Base-by-base conservation (phyloP, 2,329 filamentous ascomycete genomes). In the Fusarium nisikadoi region DNA sequence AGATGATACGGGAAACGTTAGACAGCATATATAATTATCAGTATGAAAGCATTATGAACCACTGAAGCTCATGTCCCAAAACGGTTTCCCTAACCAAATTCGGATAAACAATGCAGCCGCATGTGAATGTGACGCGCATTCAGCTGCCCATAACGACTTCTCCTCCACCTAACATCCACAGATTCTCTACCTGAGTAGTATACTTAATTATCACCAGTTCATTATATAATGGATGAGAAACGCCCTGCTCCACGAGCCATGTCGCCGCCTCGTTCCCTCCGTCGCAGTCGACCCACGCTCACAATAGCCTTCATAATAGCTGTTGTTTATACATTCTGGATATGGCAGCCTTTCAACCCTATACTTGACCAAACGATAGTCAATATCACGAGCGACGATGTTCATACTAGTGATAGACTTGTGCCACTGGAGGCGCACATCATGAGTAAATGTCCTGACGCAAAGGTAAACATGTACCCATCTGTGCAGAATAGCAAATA, bases 401-500 rank as follows among this genome's bases (percentile, higher is more conserved):
- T 47, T 35, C 38, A 67, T 49, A 50, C 65, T 55, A 70, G 63
- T 19, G 67, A 63, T 35, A 62, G 64, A 33, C 82, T 86, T 64
- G 92, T 98, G 8, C 93, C 94, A 8, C 83, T 99, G 5, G 96
- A 99, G 81, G 93, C 94, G 62, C 95, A 98, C 81, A 96, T 98
- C 76, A 99, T 98, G 92, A 93, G 91, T 83, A 98, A 98, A 86
- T 99, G 96, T 78, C 95, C 95, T 1, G 96, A 99, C 82, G 94
- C 96, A 5, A 88, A 87, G 80, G 87, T 89, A 78, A 16, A 83
- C 8, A 68, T 33, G 42, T 36, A 8, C 49, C n/a, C 16, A 41
- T 43, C 19, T 7, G 20, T 45, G 33, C 43, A 12, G 16, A 39
- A 16, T 35, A 33, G 23, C 62, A 36, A 46, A 17, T 58, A 20